Evolutionary conservation across 1,284 basidiomycete genomes (phyloP).

Genomic region (Ceratobasidium sp.): DNA sequence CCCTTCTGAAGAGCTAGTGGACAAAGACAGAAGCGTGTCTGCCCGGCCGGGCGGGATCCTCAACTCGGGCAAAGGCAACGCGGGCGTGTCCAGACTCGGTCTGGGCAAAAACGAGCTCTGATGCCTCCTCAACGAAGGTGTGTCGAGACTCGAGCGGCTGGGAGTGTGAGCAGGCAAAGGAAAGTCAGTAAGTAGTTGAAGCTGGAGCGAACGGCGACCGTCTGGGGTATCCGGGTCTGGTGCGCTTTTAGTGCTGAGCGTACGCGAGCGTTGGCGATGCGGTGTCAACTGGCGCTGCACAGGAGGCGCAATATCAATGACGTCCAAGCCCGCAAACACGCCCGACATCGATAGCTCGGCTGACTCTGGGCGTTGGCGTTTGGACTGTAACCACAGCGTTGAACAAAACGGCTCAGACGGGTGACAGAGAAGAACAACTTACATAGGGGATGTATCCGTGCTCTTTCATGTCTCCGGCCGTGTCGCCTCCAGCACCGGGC

Average conservation of each 20-base stretch:
- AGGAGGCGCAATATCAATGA: conserved; percentile 11
- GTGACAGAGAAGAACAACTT: not conserved
- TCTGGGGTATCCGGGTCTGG: not conserved
- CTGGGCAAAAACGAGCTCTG: not conserved
- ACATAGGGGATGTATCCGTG: conserved; percentile 12
- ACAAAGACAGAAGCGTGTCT: not conserved
- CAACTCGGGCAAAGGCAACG: not conserved
- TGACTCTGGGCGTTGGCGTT: conserved; percentile 19
- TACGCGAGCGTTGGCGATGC: conserved; percentile 24
- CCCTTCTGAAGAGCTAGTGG: not conserved
- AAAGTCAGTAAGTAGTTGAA: not conserved
- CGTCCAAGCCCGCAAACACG: conserved; percentile 10
- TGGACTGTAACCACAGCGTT: conserved; percentile 4
- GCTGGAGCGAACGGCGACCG: not conserved
- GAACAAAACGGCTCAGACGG: not conserved
- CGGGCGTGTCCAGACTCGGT: conserved; percentile 4
- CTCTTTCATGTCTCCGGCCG: not conserved
- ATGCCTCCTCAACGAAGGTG: not conserved
- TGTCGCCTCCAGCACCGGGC: not conserved
- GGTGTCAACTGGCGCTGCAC: conserved; percentile 2
- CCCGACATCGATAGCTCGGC: conserved; percentile 13
- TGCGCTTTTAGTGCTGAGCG: conserved; percentile 31
- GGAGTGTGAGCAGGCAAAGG: not conserved
- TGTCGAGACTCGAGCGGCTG: not conserved
- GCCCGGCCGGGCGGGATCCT: not conserved